Evolutionary conservation across 495 filamentous ascomycete genomes (phyloP).

Genomic region (Astrothelium subdiscretum): DNA sequence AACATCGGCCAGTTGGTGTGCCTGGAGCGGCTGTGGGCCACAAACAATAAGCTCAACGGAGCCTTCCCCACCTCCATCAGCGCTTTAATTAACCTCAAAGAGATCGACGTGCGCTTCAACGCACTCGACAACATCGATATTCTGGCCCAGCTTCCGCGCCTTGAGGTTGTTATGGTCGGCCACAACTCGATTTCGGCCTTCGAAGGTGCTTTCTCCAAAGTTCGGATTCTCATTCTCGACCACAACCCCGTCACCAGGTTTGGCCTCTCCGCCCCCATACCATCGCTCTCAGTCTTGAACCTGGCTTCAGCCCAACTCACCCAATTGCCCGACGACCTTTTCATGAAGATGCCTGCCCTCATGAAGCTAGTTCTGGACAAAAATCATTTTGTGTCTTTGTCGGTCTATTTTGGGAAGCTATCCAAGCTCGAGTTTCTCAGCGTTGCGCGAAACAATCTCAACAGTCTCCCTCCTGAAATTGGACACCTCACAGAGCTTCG

Average conservation of each 20-base stretch:
- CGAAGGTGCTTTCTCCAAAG: slow-evolving; percentile 68
- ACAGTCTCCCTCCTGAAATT: slow-evolving; percentile 69
- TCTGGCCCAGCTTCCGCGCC: slow-evolving; percentile 64
- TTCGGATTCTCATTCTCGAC: slow-evolving; percentile 75
- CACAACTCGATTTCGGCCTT: slow-evolving; percentile 89
- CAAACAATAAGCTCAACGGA: slow-evolving; percentile 79
- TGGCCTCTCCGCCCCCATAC: slow-evolving; percentile 62
- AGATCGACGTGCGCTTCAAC: slow-evolving; percentile 92
- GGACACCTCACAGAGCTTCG: slow-evolving; percentile 74
- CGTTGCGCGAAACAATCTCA: slow-evolving; percentile 80
- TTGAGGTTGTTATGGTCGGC: slow-evolving; percentile 77
- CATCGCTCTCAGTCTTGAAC: slow-evolving; percentile 73
- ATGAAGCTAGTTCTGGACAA: slow-evolving; percentile 82
- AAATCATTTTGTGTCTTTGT: slow-evolving; percentile 88
- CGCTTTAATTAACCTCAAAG: slow-evolving; percentile 64
- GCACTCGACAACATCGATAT: slow-evolving; percentile 74
- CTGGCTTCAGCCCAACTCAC: slow-evolving; percentile 79
- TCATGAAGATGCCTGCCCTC: slow-evolving; percentile 75
- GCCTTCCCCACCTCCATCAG: slow-evolving; percentile 58
- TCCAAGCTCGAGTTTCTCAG: slow-evolving; percentile 81
- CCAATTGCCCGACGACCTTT: slow-evolving; percentile 70
- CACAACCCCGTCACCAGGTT: slow-evolving; percentile 91
- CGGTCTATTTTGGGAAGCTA: slow-evolving; percentile 70
- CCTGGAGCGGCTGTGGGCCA: slow-evolving; percentile 84
- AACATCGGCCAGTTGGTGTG: slow-evolving; percentile 65